A percentile compares a stretch with the other conserved stretches of the same genome.
phyloP scores from a whole-genome alignment of 2,329 filamentous ascomycete genomes.

The Orbilia oligospora region DNA sequence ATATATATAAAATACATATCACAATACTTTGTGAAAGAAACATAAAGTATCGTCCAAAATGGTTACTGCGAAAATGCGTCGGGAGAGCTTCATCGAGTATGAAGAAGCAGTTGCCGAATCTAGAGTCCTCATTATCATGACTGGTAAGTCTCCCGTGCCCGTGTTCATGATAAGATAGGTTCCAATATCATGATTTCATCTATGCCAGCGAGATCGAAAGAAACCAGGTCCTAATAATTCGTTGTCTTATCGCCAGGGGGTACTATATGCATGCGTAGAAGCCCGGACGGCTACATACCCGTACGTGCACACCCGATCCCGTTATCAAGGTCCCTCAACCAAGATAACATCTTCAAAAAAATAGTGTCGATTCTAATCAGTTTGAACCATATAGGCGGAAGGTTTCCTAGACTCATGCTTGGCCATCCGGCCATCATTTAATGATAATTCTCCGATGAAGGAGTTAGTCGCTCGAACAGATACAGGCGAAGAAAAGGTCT shows the following conservation, averaged over 20 bases:
- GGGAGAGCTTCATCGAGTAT: constrained; percentile 55
- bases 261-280: constrained; percentile 91
- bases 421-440: constrained; percentile 85
- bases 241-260: constrained; percentile 69
- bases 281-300: constrained; percentile 83
- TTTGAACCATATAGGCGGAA: constrained; percentile 66
- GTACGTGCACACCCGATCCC: constrained; percentile 69
- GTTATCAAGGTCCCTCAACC: constrained; percentile 1
- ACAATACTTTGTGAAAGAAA: constrained; percentile 2
- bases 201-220: neutral
- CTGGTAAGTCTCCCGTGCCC: constrained; percentile 69
- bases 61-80: constrained; percentile 52
- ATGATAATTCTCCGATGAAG: constrained; percentile 77
- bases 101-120: constrained; percentile 72
- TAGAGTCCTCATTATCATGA: constrained; percentile 89
- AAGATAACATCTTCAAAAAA: neutral
- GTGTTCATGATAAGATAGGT: constrained; percentile 28
- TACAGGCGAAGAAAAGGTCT: constrained; percentile 69
- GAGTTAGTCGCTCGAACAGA: constrained; percentile 73
- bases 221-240: constrained; percentile 4
- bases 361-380: neutral
- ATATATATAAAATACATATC: neutral
- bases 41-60: constrained; percentile 14
- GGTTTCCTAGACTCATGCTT: constrained; percentile 87
- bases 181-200: neutral